Base-by-base conservation (phyloP, 2,329 filamentous ascomycete genomes). In the Nothophaeocryptopus gaeumannii region DNA sequence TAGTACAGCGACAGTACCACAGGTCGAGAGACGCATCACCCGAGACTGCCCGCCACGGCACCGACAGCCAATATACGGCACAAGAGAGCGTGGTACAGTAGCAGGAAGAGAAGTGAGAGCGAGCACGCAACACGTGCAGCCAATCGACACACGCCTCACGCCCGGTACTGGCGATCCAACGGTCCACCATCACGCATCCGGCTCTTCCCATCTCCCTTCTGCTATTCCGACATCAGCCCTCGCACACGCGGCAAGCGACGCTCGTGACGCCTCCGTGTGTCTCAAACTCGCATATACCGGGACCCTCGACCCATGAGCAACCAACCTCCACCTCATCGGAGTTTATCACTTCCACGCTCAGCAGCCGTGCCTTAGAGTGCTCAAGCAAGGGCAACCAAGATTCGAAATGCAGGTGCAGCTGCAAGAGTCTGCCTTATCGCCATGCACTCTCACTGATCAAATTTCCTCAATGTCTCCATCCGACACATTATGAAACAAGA, bases 331-430 rank as follows among this genome's bases (percentile, higher is more conserved):
- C 20, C 20, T 26, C 20, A 7, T 26, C 20, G 20, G 20, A 26
- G 20, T 26, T 26, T 26, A 26, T 26, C 20, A 26, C 20, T 26
- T 26, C 20, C 20, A 26, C 20, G 20, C 20, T 26, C 20, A 26
- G 20, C 20, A 7, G 41, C 16, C 15, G 12, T 12, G 37, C 39
- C 31, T 39, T 36, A 31, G 38, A 39, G 47, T 47, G 51, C 47
- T 50, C 42, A 41, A 38, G 47, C 47, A 43, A 40, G 51, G 42
- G 20, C 15, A 50, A 44, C 39, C 43, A 49, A 35, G 39, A 41
- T 36, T 14, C 26, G 26, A 26, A 45, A 40, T 35, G 30, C 47
- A 37, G 29, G 36, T 40, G 38, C 38, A 45, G 33, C 14, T 35
- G 38, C 41, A 36, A 31, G 39, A 26, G 20, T 26, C 20, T 26